phyloP scores from a whole-genome alignment of 2,329 filamentous ascomycete species.

The Hypoxylon sp. region DNA sequence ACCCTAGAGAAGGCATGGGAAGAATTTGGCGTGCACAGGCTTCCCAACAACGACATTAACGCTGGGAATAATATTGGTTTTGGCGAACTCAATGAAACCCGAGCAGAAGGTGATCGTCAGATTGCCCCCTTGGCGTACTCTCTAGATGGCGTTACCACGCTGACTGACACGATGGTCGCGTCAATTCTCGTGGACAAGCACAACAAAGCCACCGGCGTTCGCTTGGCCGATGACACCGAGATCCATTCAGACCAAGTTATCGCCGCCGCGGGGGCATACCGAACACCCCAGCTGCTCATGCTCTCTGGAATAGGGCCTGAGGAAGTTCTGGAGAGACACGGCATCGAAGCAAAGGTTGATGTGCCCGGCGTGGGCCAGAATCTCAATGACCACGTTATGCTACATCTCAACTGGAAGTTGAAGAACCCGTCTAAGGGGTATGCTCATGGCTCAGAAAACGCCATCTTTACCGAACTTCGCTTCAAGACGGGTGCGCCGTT shows the following conservation, averaged over 20 bases:
- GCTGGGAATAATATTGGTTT: slow-evolving; percentile 38
- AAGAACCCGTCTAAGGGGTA: slow-evolving; percentile 37
- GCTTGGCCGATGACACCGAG: slow-evolving; percentile 22
- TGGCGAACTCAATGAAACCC: slow-evolving; percentile 36
- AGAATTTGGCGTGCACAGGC: slow-evolving; percentile 41
- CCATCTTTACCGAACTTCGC: slow-evolving; percentile 31
- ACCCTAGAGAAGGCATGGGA: slow-evolving; percentile 44
- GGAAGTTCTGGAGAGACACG: slow-evolving; percentile 20
- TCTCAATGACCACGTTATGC: slow-evolving; percentile 33
- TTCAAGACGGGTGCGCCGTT: slow-evolving; percentile 31
- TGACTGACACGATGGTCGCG: slow-evolving; percentile 33
- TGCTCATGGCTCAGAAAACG: slow-evolving; percentile 37
- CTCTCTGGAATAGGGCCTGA: slow-evolving; percentile 35
- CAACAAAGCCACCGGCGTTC: slow-evolving; percentile 21
- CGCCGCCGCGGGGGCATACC: slow-evolving; percentile 28
- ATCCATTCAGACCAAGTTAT: slow-evolving; percentile 24
- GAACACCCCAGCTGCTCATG: slow-evolving; percentile 35
- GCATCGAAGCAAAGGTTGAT: slow-evolving; percentile 29
- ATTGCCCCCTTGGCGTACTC: slow-evolving; percentile 25
- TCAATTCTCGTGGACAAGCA: slow-evolving; percentile 23
- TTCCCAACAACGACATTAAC: slow-evolving; percentile 32
- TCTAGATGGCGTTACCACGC: slow-evolving; percentile 13
- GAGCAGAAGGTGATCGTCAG: slow-evolving; percentile 23
- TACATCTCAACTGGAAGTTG: slow-evolving; percentile 39
- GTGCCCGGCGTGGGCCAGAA: slow-evolving; percentile 31